phyloP scores from a whole-genome alignment of 208 protist genomes.

The Wallacemonas sp. region DNA sequence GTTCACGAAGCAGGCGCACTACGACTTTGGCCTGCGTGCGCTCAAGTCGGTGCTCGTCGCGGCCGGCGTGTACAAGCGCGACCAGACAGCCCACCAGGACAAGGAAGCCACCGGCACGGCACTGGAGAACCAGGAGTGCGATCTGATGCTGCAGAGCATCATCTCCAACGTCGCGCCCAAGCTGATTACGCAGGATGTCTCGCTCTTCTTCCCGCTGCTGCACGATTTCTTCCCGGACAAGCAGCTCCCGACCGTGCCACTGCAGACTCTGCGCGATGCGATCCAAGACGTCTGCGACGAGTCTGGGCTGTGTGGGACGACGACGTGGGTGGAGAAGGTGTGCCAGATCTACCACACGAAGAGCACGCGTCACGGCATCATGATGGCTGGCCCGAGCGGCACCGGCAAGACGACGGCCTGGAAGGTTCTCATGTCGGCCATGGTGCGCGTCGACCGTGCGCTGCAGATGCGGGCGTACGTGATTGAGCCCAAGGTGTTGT shows the following conservation, averaged over 20 bases:
- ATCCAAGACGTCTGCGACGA: constrained; percentile 85
- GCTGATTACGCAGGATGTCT: constrained; percentile 95
- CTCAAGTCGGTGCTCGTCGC: constrained; percentile 99
- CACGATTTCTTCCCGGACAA: constrained; percentile 97
- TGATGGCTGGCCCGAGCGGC: constrained; percentile 99
- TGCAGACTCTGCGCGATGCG: constrained; percentile 61
- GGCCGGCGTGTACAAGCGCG: constrained; percentile 96
- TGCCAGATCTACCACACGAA: constrained; percentile 98
- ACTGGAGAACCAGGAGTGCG: constrained; percentile 69
- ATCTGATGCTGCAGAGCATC: constrained; percentile 93
- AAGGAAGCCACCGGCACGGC: background rate
- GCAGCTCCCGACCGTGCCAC: constrained; percentile 36
- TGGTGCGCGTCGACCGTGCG: constrained; percentile 73
- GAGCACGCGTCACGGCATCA: constrained; percentile 98
- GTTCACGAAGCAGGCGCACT: constrained; percentile 98
- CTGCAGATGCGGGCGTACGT: constrained; percentile 93
- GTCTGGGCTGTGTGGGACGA: constrained; percentile 48
- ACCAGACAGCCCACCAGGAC: background rate
- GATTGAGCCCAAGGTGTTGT: constrained; percentile 99
- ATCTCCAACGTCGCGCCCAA: constrained; percentile 98
- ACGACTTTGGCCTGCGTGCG: constrained; percentile 99
- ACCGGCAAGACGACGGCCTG: constrained; percentile 98
- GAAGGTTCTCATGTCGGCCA: constrained; percentile 94
- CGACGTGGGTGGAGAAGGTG: constrained; percentile 97
- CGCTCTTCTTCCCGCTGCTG: constrained; percentile 95